A percentile compares a stretch with the other conserved stretches of the same genome.
Conservation (phyloP, 345 rosid genomes). For the Linum tenue region DNA sequence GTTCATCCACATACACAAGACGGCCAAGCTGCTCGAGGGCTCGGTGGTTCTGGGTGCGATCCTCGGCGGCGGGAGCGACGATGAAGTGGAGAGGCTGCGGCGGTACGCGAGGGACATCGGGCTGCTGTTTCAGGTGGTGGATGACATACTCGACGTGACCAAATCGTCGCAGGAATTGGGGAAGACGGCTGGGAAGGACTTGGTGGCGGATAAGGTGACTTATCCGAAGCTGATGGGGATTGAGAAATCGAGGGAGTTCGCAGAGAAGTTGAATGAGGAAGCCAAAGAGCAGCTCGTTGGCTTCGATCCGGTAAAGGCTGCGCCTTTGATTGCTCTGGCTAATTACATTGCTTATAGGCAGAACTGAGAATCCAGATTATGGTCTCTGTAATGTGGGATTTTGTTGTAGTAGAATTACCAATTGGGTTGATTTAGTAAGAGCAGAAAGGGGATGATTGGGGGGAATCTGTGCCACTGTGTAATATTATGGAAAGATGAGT, state of each 20-base stretch:
- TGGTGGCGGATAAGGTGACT: slow-evolving; percentile 71
- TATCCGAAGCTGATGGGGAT: slow-evolving; percentile 86
- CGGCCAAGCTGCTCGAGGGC: slow-evolving; percentile 70
- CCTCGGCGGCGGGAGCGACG: slow-evolving; percentile 64
- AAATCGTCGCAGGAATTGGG: slow-evolving; percentile 74
- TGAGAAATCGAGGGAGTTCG: slow-evolving; percentile 62
- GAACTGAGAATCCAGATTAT: slow-evolving; percentile 23
- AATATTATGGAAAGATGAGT: no score
- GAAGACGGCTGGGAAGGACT: slow-evolving; percentile 91
- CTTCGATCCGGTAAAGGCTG: slow-evolving; percentile 59
- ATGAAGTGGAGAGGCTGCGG: slow-evolving; percentile 65
- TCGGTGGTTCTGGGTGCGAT: slow-evolving; percentile 78
- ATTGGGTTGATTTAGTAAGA: no score
- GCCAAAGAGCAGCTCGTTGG: slow-evolving; percentile 52
- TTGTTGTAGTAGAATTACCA: no score
- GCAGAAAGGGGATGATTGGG: no score
- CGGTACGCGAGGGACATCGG: slow-evolving; percentile 65
- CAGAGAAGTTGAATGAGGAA: slow-evolving; percentile 56
- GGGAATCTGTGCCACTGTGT: no score
- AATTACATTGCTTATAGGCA: slow-evolving; percentile 79
- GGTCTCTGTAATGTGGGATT: no score
- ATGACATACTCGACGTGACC: slow-evolving; percentile 89
- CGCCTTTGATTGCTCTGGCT: slow-evolving; percentile 84
- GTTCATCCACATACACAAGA: slow-evolving; percentile 79
- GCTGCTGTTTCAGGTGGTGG: slow-evolving; percentile 84